These are phyloP conservation scores for Gentiana straminea DNA, from an alignment of 257 asterid species.

Conservation along the genomic window DNA sequence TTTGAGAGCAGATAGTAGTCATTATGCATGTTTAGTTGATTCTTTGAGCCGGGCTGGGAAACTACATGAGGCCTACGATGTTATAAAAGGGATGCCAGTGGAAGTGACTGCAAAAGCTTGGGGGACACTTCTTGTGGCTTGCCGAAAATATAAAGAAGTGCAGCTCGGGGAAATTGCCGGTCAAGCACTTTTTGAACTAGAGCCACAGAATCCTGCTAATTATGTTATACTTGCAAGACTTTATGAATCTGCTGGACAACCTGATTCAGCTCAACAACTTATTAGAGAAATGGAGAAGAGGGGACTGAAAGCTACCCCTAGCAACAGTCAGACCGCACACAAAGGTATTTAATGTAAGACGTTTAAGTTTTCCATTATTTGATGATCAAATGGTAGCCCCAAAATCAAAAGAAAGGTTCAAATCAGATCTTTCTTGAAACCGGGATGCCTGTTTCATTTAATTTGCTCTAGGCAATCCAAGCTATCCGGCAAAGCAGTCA, in stretches of 20 bases:
- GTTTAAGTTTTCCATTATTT: no score
- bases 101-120: constrained; percentile 42
- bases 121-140: constrained; percentile 48
- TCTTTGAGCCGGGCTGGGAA: constrained; percentile 37
- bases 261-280: constrained; percentile 23
- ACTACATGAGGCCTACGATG: constrained; percentile 31
- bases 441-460: no score
- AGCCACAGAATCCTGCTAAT: constrained; percentile 41
- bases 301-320: constrained; percentile 27
- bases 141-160: constrained; percentile 40
- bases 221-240: constrained; percentile 30
- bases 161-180: constrained; percentile 42
- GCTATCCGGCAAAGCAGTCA: no score
- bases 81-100: constrained; percentile 28
- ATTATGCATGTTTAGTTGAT: constrained; percentile 41
- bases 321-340: constrained; percentile 2
- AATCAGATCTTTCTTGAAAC: no score
- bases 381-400: no score
- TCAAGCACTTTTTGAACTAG: constrained; percentile 32
- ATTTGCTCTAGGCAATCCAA: no score
- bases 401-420: no score
- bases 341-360: no score
- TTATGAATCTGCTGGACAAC: constrained; percentile 23
- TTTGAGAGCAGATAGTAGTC: constrained; percentile 30
- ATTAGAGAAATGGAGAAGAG: constrained; percentile 33